Percentiles rank a stretch among this genome's conserved stretches.
phyloP scores from a whole-genome alignment of 139 green algal species.

The Chlamydomonas incerta region DNA sequence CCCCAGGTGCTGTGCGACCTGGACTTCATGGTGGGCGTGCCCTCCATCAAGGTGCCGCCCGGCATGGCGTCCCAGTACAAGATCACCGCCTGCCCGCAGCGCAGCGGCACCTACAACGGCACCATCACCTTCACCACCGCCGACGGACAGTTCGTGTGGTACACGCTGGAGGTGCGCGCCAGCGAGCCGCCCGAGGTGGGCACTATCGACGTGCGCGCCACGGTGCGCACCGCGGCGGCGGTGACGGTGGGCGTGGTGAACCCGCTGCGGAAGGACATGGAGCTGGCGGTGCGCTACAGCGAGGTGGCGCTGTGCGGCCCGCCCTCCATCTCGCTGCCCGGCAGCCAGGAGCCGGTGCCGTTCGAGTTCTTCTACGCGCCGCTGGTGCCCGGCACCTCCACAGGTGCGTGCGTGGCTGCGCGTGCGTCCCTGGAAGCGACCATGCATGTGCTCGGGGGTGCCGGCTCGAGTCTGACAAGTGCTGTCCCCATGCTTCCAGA shows the following conservation, averaged over 20 bases:
- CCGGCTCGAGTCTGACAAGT: no score
- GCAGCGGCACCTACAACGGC: constrained; percentile 62
- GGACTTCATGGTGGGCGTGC: constrained; percentile 60
- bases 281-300: constrained; percentile 58
- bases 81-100: constrained; percentile 49
- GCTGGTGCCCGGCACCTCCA: constrained; percentile 48
- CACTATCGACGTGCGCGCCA: constrained; percentile 60
- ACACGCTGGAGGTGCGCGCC: constrained; percentile 68
- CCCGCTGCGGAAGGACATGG: constrained; percentile 58
- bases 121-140: constrained; percentile 72
- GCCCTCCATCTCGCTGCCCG: constrained; percentile 40
- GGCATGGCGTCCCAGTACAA: constrained; percentile 43
- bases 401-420: no score
- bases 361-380: constrained; percentile 76
- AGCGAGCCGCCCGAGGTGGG: constrained; percentile 66
- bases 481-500: no score
- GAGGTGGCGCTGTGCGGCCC: constrained; percentile 60
- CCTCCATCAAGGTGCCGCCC: constrained; percentile 39
- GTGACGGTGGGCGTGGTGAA: constrained; percentile 54
- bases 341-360: neutral
- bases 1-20: constrained; percentile 73
- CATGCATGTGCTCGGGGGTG: no score
- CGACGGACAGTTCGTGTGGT: constrained; percentile 79
- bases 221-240: constrained; percentile 58
- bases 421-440: no score